Base-by-base conservation (phyloP, 768 basidiomycete genomes). In the Phaeotremella fagi region DNA sequence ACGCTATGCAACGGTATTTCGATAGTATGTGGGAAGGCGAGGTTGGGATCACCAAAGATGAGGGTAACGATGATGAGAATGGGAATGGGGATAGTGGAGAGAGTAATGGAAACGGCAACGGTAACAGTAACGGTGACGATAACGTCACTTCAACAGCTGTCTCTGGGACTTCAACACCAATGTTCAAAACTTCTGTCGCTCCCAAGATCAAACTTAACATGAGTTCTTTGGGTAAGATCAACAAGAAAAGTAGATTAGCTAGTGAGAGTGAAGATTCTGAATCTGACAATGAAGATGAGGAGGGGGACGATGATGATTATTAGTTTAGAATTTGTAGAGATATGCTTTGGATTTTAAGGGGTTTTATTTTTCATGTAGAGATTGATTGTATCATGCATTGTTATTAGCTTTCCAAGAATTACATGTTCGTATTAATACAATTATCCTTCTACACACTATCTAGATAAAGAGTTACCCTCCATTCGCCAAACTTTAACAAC, bases 1-100 rank as follows among this genome's bases (percentile, higher is more conserved):
- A 89, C 45, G 88, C 90, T 77, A 89, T 92, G 87, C 87, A 94
- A 76, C 87, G 86, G 69, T 84, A 85, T 45, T 90, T 92, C 71
- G 81, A 86, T 55, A 78, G 82, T 24, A 78, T 84, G 7, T 89
- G 85, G 66, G 80, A 83, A 37, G 81, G 81, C 54, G 63, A 72
- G 43, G 52, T 68, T 3, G 45, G 28, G 15, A 49, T 28, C n/a
- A 37, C 25, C 18, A 41, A 36, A 20, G 26, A 11, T 3, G 37
- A 22, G 33, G n/a, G 11, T 35, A 9, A 9, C 11, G 33, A n/a
- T 9, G 33, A n/a, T 9, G n/a, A 35, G 33, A 35, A 35, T 9
- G 33, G 33, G 33, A 35, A 9, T n/a, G 37, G 2, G 18, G 41
- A 22, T 15, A 50, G 15, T 26, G 45, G 46, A 4, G 26, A 54